Base-by-base conservation (phyloP, 2,329 filamentous ascomycete genomes). In the Blumeria graminis region DNA sequence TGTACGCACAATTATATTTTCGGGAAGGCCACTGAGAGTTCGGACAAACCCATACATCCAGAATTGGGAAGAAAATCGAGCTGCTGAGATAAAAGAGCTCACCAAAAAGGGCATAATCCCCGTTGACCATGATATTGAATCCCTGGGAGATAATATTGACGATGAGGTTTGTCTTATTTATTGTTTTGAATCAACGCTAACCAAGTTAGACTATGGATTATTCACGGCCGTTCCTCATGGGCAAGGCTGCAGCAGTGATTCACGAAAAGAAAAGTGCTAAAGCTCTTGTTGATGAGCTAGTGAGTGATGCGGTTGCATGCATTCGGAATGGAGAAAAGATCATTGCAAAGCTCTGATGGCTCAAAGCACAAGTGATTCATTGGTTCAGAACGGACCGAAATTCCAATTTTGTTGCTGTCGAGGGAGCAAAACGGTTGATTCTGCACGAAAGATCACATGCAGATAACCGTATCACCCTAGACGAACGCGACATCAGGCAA, bases 1-100 rank as follows among this genome's bases (percentile, higher is more conserved):
- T 67, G 74, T 96, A 68, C 85, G 87, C 68, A 98, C 92, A 54
- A 86, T 96, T 70, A 98, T 98, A 73, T 98, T 96, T 78, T 98
- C 92, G 57, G 92, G 92, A 57, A 86, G 92, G 58, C 92, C 92
- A 38, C 76, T 98, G 67, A 86, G 92, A 63, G 92, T 98, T 58
- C 83, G 89, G 68, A 92, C 79, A 68, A 98, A 96, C 74, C 71
- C 83, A 6, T 98, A 98, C 71, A 96, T 98, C 66, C 70, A 80
- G 67, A 86, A 94, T 76, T 98, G 92, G 92, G 90, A 98, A 73
- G 82, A 83, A 65, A 92, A 96, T 75, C 85, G 92, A 63, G 74
- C 77, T 62, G 73, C 78, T 41, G 92, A 98, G 76, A 94, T 98
- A 71, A 93, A 89, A 76, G 78, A 93, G 67, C 78, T 98, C 57